These are phyloP conservation scores for Quercus engelmannii DNA, from an alignment of 306 rosid genomes.

Conservation along the genomic window DNA sequence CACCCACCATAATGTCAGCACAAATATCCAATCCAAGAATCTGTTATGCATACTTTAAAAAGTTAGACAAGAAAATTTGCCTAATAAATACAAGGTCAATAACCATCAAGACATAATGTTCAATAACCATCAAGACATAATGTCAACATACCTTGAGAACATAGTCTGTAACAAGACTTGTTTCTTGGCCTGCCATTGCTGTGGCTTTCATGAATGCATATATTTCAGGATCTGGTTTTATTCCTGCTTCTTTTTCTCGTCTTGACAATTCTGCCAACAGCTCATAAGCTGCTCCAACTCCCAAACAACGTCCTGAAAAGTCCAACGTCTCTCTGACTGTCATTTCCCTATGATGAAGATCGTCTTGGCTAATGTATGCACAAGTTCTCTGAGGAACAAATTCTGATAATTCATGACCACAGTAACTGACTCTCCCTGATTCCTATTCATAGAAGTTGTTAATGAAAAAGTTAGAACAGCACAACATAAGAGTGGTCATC, in stretches of 20 bases:
- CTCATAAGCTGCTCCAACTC: constrained; percentile 72
- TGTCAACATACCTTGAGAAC: constrained; percentile 64
- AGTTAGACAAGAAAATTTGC: constrained; percentile 17
- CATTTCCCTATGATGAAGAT: constrained; percentile 88
- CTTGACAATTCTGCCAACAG: constrained; percentile 49
- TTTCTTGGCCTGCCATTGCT: constrained; percentile 56
- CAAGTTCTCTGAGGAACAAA: constrained; percentile 89
- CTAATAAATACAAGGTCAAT: not conserved
- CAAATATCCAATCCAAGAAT: constrained; percentile 85
- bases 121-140: not conserved
- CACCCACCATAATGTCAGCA: constrained; percentile 81
- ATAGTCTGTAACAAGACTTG: constrained; percentile 70
- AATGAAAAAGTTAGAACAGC: constrained; percentile 9
- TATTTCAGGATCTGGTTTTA: constrained; percentile 68
- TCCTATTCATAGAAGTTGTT: constrained; percentile 39
- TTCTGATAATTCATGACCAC: constrained; percentile 84
- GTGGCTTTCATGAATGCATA: constrained; percentile 91
- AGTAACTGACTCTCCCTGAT: constrained; percentile 67
- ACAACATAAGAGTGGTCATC: not conserved
- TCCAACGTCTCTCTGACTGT: constrained; percentile 78
- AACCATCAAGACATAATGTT: not conserved
- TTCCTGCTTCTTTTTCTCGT: constrained; percentile 53
- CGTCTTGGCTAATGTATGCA: constrained; percentile 85
- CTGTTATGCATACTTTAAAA: constrained; percentile 37
- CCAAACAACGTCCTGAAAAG: constrained; percentile 66